Evolutionary conservation across 768 basidiomycete genomes (phyloP).

Genomic region (Asterophora parasitica): DNA sequence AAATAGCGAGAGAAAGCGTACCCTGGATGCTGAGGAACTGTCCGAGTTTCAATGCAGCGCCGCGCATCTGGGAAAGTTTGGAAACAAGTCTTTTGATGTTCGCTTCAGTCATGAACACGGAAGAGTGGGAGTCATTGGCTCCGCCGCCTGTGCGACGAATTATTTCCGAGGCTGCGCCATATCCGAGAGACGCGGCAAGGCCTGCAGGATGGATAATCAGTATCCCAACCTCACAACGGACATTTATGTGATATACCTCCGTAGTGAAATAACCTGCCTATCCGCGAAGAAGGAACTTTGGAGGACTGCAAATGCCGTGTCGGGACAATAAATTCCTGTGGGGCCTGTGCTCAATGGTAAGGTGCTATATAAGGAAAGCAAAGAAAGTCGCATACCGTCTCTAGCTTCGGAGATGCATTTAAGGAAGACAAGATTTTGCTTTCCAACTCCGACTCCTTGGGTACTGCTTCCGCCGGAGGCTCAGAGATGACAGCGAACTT

Average conservation of each 20-base stretch:
- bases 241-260: slow-evolving; percentile 53
- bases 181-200: slow-evolving; percentile 82
- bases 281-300: slow-evolving; percentile 83
- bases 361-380: not conserved
- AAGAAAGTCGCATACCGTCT: not conserved
- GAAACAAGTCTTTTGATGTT: slow-evolving; percentile 87
- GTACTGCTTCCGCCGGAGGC: not conserved
- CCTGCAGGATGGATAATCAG: slow-evolving; percentile 43
- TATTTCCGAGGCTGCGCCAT: slow-evolving; percentile 86
- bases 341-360: not conserved
- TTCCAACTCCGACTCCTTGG: not conserved
- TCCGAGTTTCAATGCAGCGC: slow-evolving; percentile 93
- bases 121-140: slow-evolving; percentile 31
- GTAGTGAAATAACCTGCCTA: slow-evolving; percentile 91
- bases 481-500: not conserved
- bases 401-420: not conserved
- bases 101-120: slow-evolving; percentile 84
- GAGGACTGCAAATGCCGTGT: slow-evolving; percentile 65
- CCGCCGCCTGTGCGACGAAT: slow-evolving; percentile 58
- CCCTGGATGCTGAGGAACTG: slow-evolving; percentile 98
- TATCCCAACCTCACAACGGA: not conserved
- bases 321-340: slow-evolving; percentile 13
- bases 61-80: slow-evolving; percentile 93
- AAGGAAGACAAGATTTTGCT: not conserved
- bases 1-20: slow-evolving; percentile 15